Base-by-base conservation (phyloP, 805 yeast species). In the Barnettozyma vustinii region DNA sequence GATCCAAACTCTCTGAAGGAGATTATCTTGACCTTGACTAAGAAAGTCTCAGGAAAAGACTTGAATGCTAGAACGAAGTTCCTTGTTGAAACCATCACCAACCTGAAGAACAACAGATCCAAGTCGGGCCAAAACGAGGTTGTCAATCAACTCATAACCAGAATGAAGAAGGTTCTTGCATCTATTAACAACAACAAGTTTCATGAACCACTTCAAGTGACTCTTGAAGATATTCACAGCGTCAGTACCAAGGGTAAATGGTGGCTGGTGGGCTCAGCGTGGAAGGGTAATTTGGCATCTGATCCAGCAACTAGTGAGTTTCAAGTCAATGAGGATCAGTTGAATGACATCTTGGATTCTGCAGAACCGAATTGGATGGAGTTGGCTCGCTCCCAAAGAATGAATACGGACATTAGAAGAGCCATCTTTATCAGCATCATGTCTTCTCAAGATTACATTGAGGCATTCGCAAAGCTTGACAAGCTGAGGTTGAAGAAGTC, bases 231-330 rank as follows among this genome's bases (percentile, higher is more conserved):
- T 68, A 89, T 94, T 49, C 80, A 78, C 44, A 80, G 79, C 52
- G 75, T 88, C 21, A 87, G 84, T 13, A 79, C 84, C 1, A 80
- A 81, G 55, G 99, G 99, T 49, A 94, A 92, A 67, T 94, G 99
- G 99, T 94, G 99, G 99, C 73, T 94, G 30, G 92, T 94, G 27
- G 99, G 99, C 44, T 87, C 98, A 1, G 96, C 99, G 0, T 94
- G 97, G 97, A 87, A 81, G 60, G 97, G 96, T 3, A 69, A 72
- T 48, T 73, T 67, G 40, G 55, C 19, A 8, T 30, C 36, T 3
- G 37, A 57, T 5, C 52, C 56, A 8, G 45, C 19, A 6, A 25
- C 42, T 5, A 2, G 19, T 19, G 58, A 63, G 25, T 64, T 60
- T 20, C 56, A 57, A 3, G 57, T 50, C 2, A 49, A 56, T n/a